Conservation (phyloP, 768 basidiomycete genomes). For the Boletus sp. region DNA sequence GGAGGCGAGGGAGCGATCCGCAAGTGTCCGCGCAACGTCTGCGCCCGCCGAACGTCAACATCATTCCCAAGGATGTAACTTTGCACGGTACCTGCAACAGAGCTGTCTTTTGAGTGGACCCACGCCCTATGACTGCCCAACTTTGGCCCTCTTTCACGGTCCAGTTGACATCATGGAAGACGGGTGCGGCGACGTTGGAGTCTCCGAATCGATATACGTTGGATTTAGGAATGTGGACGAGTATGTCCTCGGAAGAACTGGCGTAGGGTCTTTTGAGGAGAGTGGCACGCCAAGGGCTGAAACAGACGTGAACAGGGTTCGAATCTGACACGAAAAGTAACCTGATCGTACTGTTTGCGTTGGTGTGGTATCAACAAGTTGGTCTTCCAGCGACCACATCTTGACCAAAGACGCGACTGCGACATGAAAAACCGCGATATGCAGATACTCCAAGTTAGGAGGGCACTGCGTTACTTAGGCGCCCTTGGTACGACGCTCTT, state of each 20-base stretch:
- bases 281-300: background rate
- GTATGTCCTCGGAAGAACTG: background rate
- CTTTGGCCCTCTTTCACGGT: slow-evolving; percentile 57
- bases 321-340: background rate
- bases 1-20: slow-evolving; percentile 63
- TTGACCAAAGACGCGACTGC: background rate
- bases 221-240: slow-evolving; percentile 46
- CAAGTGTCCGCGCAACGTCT: slow-evolving; percentile 71
- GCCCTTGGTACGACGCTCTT: too few relatives aligned
- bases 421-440: slow-evolving; percentile 1
- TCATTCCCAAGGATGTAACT: background rate
- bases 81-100: slow-evolving; percentile 56
- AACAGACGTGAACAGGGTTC: background rate
- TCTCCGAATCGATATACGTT: slow-evolving; percentile 62
- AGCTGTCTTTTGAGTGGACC: slow-evolving; percentile 57
- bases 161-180: slow-evolving; percentile 58
- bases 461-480: too few relatives aligned
- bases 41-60: background rate
- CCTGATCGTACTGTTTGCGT: background rate
- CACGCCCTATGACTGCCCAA: slow-evolving; percentile 75
- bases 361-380: background rate
- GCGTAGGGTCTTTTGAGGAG: slow-evolving; percentile 7
- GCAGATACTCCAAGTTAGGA: too few relatives aligned
- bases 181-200: slow-evolving; percentile 43
- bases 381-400: background rate